Conservation (phyloP, 1,139 yeast species). For the Hyphopichia pseudoburtonii region DNA sequence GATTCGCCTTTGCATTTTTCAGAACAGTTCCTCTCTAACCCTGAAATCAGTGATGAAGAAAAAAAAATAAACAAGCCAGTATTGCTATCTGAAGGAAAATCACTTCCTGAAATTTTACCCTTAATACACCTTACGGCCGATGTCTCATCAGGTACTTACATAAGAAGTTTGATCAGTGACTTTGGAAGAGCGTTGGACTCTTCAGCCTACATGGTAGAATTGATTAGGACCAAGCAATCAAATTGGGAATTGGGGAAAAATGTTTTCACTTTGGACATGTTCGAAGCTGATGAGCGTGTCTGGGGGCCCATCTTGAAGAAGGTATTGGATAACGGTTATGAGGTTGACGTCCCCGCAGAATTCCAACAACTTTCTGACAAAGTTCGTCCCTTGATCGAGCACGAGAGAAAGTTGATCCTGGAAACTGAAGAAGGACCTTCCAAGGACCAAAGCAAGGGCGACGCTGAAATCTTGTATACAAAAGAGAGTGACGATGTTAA, state of each 20-base stretch:
- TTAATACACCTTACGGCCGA: constrained; percentile 68
- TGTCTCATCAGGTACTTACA: constrained; percentile 95
- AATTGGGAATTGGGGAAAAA: constrained; percentile 77
- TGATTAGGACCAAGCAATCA: constrained; percentile 73
- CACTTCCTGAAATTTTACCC: constrained; percentile 48
- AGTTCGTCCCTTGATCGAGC: constrained; percentile 14
- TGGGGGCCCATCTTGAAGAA: constrained; percentile 68
- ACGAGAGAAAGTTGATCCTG: too few relatives aligned
- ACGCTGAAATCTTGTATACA: constrained; percentile 2
- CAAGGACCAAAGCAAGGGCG: constrained; percentile 5
- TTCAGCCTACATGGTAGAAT: constrained; percentile 86
- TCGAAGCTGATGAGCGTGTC: constrained; percentile 51
- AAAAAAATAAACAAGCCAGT: constrained; percentile 29
- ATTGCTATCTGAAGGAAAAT: constrained; percentile 21
- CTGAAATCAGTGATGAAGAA: constrained; percentile 30
- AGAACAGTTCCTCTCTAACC: constrained; percentile 43
- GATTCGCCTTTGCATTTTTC: constrained; percentile 64
- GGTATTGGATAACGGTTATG: constrained; percentile 42
- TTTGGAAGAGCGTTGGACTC: constrained; percentile 79
- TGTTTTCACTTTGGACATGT: constrained; percentile 70
- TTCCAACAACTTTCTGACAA: constrained; percentile 16
- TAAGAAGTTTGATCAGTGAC: constrained; percentile 86
- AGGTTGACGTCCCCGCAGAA: constrained; percentile 25
- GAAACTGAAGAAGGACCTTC: constrained; percentile 6
- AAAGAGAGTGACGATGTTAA: too few relatives aligned